These are phyloP conservation scores for Heterobasidion annosum DNA, from an alignment of 1,284 basidiomycete species.

Conservation along the genomic window DNA sequence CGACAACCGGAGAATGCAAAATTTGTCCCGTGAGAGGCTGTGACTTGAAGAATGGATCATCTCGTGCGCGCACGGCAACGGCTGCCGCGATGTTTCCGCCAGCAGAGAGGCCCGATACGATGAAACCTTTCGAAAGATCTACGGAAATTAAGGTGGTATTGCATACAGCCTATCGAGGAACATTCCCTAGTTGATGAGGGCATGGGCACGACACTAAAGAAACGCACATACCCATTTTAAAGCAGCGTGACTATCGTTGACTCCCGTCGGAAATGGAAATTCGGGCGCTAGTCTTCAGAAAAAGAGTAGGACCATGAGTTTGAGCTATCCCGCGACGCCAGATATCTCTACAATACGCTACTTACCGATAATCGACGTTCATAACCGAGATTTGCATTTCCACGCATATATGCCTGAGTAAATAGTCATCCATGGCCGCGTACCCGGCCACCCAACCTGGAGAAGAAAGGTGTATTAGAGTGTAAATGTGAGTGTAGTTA, in stretches of 20 bases:
- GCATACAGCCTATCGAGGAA: conserved; percentile 4
- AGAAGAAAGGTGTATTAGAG: not conserved
- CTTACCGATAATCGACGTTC: conserved; percentile 1
- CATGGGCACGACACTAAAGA: not conserved
- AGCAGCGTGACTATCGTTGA: conserved; percentile 26
- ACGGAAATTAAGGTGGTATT: conserved; percentile 7
- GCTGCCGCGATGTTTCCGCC: conserved; percentile 14
- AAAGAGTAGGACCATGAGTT: not conserved
- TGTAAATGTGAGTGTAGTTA: not conserved
- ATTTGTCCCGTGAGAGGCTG: conserved; percentile 11
- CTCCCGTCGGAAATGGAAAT: conserved; percentile 25
- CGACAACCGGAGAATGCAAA: conserved; percentile 8
- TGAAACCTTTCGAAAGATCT: conserved; percentile 10
- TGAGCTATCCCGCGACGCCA: not conserved
- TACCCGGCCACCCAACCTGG: conserved; percentile 8
- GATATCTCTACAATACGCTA: not conserved
- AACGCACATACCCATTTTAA: conserved; percentile 20
- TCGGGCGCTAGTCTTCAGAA: conserved; percentile 25
- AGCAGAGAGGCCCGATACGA: conserved; percentile 13
- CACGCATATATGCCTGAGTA: conserved; percentile 9
- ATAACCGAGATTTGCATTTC: conserved; percentile 15
- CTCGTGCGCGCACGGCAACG: conserved; percentile 9
- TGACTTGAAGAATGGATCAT: conserved; percentile 13
- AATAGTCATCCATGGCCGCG: conserved; percentile 12
- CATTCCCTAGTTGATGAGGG: not conserved